Conservation (phyloP, 345 rosid genomes). For the Passiflora organensis region DNA sequence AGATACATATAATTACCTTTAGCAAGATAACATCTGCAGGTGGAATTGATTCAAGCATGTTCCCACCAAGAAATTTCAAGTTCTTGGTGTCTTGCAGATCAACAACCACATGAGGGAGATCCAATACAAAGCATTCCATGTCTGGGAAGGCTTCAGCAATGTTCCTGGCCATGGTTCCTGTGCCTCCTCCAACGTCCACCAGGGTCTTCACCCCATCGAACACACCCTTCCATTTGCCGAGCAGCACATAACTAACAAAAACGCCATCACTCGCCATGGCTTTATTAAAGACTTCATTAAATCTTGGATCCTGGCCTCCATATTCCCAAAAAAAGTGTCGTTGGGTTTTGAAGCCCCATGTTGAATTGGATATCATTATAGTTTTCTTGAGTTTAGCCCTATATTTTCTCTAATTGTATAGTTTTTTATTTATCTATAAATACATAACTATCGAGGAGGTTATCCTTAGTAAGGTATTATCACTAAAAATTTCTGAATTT, state of each 20-base stretch:
- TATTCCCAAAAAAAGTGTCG: too few relatives aligned
- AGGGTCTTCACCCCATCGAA: slow-evolving; percentile 16
- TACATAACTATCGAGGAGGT: too few relatives aligned
- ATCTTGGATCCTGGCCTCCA: slow-evolving; percentile 3
- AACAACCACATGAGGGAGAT: slow-evolving; percentile 17
- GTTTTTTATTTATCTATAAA: too few relatives aligned
- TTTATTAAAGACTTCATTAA: slow-evolving; percentile 10
- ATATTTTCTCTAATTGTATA: too few relatives aligned
- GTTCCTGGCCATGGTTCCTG: slow-evolving; percentile 16
- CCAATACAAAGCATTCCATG: slow-evolving; percentile 18
- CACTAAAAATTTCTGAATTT: too few relatives aligned
- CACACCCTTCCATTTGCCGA: slow-evolving; percentile 8
- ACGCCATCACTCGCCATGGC: slow-evolving; percentile 23
- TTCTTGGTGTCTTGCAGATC: slow-evolving; percentile 15
- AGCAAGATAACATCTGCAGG: slow-evolving; percentile 19
- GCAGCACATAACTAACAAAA: slow-evolving; percentile 8
- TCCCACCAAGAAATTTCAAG: slow-evolving; percentile 21
- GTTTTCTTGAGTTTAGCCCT: too few relatives aligned
- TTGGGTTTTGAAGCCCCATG: too few relatives aligned
- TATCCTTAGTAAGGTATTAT: too few relatives aligned
- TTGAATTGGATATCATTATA: too few relatives aligned
- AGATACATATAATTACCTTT: slow-evolving; percentile 10
- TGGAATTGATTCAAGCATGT: slow-evolving; percentile 24
- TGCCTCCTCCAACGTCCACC: slow-evolving; percentile 23
- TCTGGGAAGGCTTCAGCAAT: slow-evolving; percentile 10